Conservation (phyloP, 768 basidiomycete species). For the Sarcodon aspratus region DNA sequence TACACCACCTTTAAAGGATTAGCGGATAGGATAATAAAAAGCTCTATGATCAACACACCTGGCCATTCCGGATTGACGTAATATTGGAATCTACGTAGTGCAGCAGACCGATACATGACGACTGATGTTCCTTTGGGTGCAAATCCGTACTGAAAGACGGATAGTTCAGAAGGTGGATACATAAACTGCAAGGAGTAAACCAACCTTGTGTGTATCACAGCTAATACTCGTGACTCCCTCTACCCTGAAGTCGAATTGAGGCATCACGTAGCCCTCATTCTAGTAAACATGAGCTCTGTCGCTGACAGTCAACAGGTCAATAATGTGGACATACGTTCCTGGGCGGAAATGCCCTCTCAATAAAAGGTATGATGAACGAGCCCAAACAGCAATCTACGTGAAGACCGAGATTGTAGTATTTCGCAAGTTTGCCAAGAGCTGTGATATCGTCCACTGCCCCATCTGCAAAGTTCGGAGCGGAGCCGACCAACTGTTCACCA, state of each 20-base stretch:
- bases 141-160: constrained; percentile 65
- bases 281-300: constrained; percentile 9
- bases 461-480: constrained; percentile 77
- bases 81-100: constrained; percentile 75
- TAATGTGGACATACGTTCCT: neutral
- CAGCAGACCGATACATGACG: constrained; percentile 82
- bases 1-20: constrained; percentile 51
- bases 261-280: constrained; percentile 50
- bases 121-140: constrained; percentile 94
- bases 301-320: neutral
- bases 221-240: constrained; percentile 89
- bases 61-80: constrained; percentile 77
- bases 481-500: constrained; percentile 60
- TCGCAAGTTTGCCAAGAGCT: constrained; percentile 64
- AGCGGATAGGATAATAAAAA: constrained; percentile 5
- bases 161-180: constrained; percentile 3
- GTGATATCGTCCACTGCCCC: constrained; percentile 83
- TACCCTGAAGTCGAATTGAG: constrained; percentile 84
- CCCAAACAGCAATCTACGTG: constrained; percentile 96
- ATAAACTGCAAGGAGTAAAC: constrained; percentile 1
- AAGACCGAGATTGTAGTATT: constrained; percentile 65
- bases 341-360: constrained; percentile 31
- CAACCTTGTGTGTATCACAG: constrained; percentile 91
- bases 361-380: constrained; percentile 88
- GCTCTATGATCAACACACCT: constrained; percentile 28